These are phyloP conservation scores for Coemansia sp. DNA, from an alignment of 192 early-diverging fungal genomes.

Conservation along the genomic window DNA sequence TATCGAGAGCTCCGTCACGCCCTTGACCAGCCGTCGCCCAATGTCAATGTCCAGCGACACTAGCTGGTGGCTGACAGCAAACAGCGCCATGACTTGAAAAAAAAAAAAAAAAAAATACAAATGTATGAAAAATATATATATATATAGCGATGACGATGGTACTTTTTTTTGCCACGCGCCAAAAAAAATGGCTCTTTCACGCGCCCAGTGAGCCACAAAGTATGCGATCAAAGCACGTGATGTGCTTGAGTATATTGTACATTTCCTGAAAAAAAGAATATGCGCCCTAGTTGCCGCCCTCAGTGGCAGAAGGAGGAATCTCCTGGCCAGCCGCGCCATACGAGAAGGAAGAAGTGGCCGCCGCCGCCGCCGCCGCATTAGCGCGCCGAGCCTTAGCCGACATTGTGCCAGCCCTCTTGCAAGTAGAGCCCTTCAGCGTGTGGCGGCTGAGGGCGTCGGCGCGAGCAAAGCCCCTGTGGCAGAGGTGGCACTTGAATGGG, in stretches of 20 bases:
- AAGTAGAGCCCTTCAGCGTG: constrained; percentile 46
- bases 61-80: constrained; percentile 47
- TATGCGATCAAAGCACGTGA: neutral
- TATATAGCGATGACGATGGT: neutral
- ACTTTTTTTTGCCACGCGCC: neutral
- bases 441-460: constrained; percentile 51
- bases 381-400: neutral
- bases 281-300: too few species aligned
- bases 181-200: neutral
- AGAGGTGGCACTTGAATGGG: constrained; percentile 61
- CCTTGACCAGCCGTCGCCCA: constrained; percentile 27
- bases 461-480: constrained; percentile 45
- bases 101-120: neutral
- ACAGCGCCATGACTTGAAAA: constrained; percentile 13
- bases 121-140: neutral
- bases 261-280: too few species aligned
- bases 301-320: too few species aligned
- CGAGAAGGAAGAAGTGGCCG: neutral
- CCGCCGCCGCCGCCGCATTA: neutral
- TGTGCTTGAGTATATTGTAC: too few species aligned
- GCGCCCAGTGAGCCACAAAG: neutral
- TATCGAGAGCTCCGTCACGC: constrained; percentile 49
- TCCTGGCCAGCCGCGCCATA: too few species aligned
- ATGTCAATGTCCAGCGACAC: constrained; percentile 51
- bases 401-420: constrained; percentile 39